These are phyloP conservation scores for Neurospora tetrasperma DNA, from an alignment of 495 filamentous ascomycete species.

Conservation along the genomic window DNA sequence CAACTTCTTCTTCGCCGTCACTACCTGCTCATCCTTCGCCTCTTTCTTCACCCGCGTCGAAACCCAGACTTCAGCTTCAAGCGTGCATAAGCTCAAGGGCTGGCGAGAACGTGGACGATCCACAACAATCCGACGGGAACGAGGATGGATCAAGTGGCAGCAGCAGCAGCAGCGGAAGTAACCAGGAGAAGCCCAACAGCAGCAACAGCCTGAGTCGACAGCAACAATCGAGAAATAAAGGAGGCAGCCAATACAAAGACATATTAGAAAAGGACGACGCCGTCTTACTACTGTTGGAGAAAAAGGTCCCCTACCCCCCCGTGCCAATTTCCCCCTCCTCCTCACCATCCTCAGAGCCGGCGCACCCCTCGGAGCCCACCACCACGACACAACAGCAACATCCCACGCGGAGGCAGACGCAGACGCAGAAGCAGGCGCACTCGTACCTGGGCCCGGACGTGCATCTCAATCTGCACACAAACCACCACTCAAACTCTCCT, in stretches of 20 bases:
- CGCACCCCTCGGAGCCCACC: not conserved
- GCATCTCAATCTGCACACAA: not conserved
- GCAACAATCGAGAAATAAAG: not conserved
- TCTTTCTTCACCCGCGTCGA: not conserved
- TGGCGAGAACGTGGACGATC: not conserved
- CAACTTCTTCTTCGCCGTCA: not conserved
- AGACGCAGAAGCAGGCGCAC: not conserved
- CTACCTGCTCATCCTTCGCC: not conserved
- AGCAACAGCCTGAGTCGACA: not conserved
- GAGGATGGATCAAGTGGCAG: not conserved
- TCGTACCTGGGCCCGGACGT: not conserved
- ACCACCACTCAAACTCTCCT: not conserved
- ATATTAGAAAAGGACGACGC: not conserved
- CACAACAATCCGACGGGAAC: not conserved
- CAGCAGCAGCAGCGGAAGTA: not conserved
- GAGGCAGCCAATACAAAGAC: not conserved
- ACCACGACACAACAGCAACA: not conserved
- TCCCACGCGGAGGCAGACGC: not conserved
- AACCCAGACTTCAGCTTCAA: not conserved
- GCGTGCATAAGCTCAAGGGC: not conserved
- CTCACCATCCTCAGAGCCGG: not conserved
- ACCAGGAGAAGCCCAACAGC: not conserved
- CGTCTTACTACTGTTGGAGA: not conserved
- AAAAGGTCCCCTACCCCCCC: not conserved
- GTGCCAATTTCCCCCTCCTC: not conserved